These are phyloP conservation scores for Bryoglossum gracile DNA, from an alignment of 495 filamentous ascomycete species.

Conservation along the genomic window DNA sequence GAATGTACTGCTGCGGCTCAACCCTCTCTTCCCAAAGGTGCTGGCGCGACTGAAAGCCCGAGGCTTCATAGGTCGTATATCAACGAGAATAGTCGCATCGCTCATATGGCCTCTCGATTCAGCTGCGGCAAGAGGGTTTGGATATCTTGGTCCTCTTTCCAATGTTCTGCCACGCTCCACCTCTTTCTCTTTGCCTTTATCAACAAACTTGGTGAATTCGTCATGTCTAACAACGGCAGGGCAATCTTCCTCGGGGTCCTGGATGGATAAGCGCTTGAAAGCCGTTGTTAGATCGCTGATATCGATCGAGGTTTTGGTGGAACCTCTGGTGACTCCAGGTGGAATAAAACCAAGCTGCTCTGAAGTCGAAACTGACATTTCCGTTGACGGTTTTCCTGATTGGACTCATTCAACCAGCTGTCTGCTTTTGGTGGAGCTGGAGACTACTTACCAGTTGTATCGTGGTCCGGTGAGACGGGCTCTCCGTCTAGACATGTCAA, in stretches of 20 bases:
- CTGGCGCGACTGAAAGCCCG: slow-evolving; percentile 19
- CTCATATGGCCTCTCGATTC: slow-evolving; percentile 13
- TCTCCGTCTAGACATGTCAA: not conserved
- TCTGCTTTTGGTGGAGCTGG: not conserved
- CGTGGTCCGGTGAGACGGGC: too few relatives aligned
- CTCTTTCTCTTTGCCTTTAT: slow-evolving; percentile 10
- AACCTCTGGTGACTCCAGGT: not conserved
- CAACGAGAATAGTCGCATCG: slow-evolving; percentile 17
- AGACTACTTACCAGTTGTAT: not conserved
- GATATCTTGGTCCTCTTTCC: slow-evolving; percentile 6
- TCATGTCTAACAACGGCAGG: not conserved
- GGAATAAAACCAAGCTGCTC: too few relatives aligned
- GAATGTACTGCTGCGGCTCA: slow-evolving; percentile 23
- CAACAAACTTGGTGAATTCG: not conserved
- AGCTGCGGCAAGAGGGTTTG: slow-evolving; percentile 18
- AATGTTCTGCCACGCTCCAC: slow-evolving; percentile 13
- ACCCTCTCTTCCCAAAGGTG: too few relatives aligned
- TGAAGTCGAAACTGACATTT: too few relatives aligned
- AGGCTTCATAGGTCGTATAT: slow-evolving; percentile 13
- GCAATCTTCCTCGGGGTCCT: not conserved
- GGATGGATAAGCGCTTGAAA: too few relatives aligned
- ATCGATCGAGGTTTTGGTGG: not conserved
- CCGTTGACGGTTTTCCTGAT: too few relatives aligned
- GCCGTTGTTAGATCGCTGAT: not conserved
- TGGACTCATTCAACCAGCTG: too few relatives aligned